Conservation (phyloP, 2,329 filamentous ascomycete species). For the Gaeumannomyces sp. region DNA sequence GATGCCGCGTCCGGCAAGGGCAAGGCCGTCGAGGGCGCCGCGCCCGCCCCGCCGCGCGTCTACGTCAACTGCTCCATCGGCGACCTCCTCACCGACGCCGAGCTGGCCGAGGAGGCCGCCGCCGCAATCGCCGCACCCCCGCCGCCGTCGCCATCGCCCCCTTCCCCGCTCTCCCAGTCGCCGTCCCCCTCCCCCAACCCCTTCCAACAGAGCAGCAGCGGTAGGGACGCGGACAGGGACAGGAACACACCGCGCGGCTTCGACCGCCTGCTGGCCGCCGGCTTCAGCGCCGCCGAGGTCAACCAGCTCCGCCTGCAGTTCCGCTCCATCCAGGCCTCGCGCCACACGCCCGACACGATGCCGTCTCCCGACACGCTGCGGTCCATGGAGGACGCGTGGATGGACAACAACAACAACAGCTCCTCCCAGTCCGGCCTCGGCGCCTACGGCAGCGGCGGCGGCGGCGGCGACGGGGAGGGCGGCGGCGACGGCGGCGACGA, state of each 20-base stretch:
- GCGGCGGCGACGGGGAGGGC: slow-evolving; percentile 27
- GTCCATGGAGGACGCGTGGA: slow-evolving; percentile 81
- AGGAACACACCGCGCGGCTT: slow-evolving; percentile 64
- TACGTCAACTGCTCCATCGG: slow-evolving; percentile 95
- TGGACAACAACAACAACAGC: slow-evolving; percentile 57
- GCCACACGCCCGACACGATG: slow-evolving; percentile 84
- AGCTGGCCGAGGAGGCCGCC: slow-evolving; percentile 54
- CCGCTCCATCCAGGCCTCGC: slow-evolving; percentile 71
- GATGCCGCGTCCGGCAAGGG: slow-evolving; percentile 44
- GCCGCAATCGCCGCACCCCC: slow-evolving; percentile 36
- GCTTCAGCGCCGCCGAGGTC: slow-evolving; percentile 79
- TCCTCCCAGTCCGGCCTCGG: slow-evolving; percentile 22
- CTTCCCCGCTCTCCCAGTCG: slow-evolving; percentile 15
- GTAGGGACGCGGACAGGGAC: background rate
- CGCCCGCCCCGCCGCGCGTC: slow-evolving; percentile 47
- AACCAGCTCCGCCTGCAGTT: slow-evolving; percentile 84
- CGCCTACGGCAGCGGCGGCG: slow-evolving; percentile 25
- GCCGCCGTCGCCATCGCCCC: slow-evolving; percentile 13
- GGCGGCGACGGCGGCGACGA: slow-evolving; percentile 45
- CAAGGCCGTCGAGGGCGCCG: slow-evolving; percentile 54
- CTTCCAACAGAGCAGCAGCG: background rate
- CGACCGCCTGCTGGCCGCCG: slow-evolving; percentile 73
- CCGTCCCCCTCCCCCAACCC: slow-evolving; percentile 16
- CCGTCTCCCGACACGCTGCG: slow-evolving; percentile 71
- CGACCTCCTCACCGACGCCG: slow-evolving; percentile 59